phyloP scores from a whole-genome alignment of 2,329 filamentous ascomycete genomes.

The Alternaria angustiovoidea region DNA sequence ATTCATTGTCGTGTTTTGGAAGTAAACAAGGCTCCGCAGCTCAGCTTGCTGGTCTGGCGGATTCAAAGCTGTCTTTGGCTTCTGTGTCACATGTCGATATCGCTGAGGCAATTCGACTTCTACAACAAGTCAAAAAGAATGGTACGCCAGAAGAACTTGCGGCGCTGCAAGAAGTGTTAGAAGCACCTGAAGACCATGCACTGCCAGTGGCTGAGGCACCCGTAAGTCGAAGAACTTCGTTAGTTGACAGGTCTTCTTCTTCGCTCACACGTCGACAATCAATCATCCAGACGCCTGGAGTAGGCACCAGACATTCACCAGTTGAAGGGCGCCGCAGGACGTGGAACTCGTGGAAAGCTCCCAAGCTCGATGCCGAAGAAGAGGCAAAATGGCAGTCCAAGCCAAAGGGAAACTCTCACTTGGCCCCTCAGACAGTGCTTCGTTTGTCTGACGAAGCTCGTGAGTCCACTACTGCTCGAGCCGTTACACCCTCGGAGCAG shows the following conservation, averaged over 20 bases:
- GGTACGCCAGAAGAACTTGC: conserved; percentile 59
- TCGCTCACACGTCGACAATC: conserved; percentile 52
- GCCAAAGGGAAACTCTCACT: conserved; percentile 27
- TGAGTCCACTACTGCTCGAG: conserved; percentile 33
- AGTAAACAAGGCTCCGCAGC: conserved; percentile 32
- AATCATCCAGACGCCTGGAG: conserved; percentile 50
- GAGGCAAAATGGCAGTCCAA: conserved; percentile 43
- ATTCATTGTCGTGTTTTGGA: conserved; percentile 38
- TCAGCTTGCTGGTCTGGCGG: conserved; percentile 33
- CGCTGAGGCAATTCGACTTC: conserved; percentile 54
- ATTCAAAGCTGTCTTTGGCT: conserved; percentile 42
- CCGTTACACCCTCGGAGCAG: conserved; percentile 53
- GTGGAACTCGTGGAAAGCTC: conserved; percentile 45
- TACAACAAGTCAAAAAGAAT: conserved; percentile 59
- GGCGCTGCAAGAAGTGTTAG: conserved; percentile 48
- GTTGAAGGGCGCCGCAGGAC: conserved; percentile 46
- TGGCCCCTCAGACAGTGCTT: conserved; percentile 30
- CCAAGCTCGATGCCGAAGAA: conserved; percentile 32
- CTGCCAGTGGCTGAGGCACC: conserved; percentile 21
- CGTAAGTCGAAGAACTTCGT: conserved; percentile 31
- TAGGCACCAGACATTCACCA: conserved; percentile 46
- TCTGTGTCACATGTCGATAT: conserved; percentile 52
- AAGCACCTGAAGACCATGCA: conserved; percentile 26
- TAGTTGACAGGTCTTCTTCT: conserved; percentile 34
- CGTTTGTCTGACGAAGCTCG: conserved; percentile 34